phyloP scores from a whole-genome alignment of 2,329 filamentous ascomycete genomes.

The Colletotrichum camelliae region DNA sequence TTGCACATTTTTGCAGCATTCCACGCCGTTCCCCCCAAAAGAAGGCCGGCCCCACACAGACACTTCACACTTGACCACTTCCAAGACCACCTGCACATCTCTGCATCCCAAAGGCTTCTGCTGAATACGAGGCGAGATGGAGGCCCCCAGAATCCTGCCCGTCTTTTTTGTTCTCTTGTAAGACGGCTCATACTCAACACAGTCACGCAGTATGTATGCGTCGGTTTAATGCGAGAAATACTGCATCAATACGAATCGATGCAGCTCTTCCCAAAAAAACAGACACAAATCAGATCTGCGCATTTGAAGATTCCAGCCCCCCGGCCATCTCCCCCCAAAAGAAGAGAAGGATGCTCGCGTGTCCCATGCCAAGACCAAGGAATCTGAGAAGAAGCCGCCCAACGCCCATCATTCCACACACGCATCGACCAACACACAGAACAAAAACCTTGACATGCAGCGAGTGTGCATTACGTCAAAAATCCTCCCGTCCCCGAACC shows the following conservation, averaged over 20 bases:
- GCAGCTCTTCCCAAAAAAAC: neutral
- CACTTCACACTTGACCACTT: neutral
- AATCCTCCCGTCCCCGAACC: neutral
- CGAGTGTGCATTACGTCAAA: neutral
- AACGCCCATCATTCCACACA: neutral
- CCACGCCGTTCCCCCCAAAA: neutral
- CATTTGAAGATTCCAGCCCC: neutral
- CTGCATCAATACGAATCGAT: neutral
- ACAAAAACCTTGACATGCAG: neutral
- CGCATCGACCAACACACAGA: neutral
- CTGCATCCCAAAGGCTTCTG: neutral
- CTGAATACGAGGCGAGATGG: slow-evolving; percentile 13
- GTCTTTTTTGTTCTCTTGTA: neutral
- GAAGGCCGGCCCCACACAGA: neutral
- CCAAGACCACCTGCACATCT: neutral
- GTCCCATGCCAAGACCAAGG: neutral
- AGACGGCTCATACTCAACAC: neutral
- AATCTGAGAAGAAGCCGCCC: neutral
- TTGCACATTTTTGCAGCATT: neutral
- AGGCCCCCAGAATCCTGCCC: neutral
- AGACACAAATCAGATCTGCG: neutral
- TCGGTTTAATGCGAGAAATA: neutral
- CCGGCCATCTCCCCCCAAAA: neutral
- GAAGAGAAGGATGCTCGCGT: neutral
- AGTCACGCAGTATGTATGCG: neutral